phyloP scores from a whole-genome alignment of 192 early-diverging fungal genomes.

The Coemansia sp. region DNA sequence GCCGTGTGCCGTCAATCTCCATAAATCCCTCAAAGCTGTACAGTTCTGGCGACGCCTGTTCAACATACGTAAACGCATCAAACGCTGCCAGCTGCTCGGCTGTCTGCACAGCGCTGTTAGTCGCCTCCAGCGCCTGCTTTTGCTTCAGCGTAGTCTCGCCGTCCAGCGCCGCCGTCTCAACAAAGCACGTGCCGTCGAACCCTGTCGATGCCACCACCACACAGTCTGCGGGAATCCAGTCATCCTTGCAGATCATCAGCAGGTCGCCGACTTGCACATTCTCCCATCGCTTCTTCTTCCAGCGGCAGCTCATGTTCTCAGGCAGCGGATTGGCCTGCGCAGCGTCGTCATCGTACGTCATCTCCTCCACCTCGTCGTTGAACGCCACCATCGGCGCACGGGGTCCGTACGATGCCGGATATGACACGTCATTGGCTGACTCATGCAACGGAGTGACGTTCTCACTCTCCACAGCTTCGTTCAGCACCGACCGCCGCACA shows the following conservation, averaged over 20 bases:
- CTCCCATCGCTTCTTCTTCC: constrained; percentile 57
- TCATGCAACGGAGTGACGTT: too few species aligned
- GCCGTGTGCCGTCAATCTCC: constrained; percentile 57
- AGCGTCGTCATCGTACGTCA: constrained; percentile 13
- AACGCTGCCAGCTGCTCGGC: constrained; percentile 51
- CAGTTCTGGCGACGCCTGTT: constrained; percentile 75
- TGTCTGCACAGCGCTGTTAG: constrained; percentile 54
- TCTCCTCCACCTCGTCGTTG: constrained; percentile 38
- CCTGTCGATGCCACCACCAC: constrained; percentile 69
- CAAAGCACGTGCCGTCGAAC: constrained; percentile 75
- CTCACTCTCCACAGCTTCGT: too few species aligned
- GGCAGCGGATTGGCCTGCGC: constrained; percentile 31
- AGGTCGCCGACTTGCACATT: constrained; percentile 79
- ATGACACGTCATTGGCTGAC: too few species aligned
- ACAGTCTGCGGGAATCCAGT: constrained; percentile 81
- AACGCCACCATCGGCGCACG: constrained; percentile 34
- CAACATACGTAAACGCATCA: constrained; percentile 60
- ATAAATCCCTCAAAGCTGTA: constrained; percentile 84
- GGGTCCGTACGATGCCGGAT: neutral
- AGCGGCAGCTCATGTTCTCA: constrained; percentile 51
- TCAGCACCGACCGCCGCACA: too few species aligned
- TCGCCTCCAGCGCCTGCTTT: constrained; percentile 66
- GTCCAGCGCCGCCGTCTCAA: constrained; percentile 85
- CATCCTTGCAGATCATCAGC: constrained; percentile 71
- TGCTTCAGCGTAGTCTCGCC: constrained; percentile 91